Base-by-base conservation (phyloP, 179 eudicot genomes). In the Drosera spatulata region DNA sequence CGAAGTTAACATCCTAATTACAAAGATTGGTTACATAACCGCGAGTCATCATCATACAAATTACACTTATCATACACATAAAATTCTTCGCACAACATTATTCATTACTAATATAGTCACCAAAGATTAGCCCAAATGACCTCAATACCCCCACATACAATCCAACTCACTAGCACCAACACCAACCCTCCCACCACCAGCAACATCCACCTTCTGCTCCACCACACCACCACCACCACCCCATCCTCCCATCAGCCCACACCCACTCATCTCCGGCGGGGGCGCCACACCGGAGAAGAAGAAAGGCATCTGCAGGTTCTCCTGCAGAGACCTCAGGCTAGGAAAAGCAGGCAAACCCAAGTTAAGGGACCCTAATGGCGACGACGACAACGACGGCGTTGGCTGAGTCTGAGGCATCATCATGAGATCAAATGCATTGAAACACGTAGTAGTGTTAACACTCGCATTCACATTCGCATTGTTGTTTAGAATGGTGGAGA, bases 281-380 rank as follows among this genome's bases (percentile, higher is more conserved):
- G 33, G 33, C 12, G 58, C 77, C 60, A n/a, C 63, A 3, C 78
- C 56, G 4, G 76, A 47, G 65, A 67, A 71, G 55, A 75, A 69
- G 58, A 63, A 77, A 8, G 88, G 87, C 4, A 82, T 66, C 45
- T 74, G 82, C 1, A 87, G 81, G 50, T 85, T 90, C 54, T 91
- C 94, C 41, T 87, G 90, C 13, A 91, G 79, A 2, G 89, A 73
- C 84, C 86, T 82, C 59, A 90, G 62, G 76, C 73, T 87, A 0
- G 97, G 91, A 60, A 84, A 89, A 0, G 71, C 68, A 3, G 79
- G 74, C 10, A 79, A 55, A 1, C 75, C 76, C 3, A 11, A 7
- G 13, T 22, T 22, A 22, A 22, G 10, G 10, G 13, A 4, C 13
- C 53, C 5, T 10, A 4, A 12, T 56, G 38, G 53, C 39, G 15